A percentile compares a stretch with the other conserved stretches of the same genome.
Evolutionary conservation across 2,329 filamentous ascomycete species (phyloP).

Genomic region (Fusarium subglutinans): DNA sequence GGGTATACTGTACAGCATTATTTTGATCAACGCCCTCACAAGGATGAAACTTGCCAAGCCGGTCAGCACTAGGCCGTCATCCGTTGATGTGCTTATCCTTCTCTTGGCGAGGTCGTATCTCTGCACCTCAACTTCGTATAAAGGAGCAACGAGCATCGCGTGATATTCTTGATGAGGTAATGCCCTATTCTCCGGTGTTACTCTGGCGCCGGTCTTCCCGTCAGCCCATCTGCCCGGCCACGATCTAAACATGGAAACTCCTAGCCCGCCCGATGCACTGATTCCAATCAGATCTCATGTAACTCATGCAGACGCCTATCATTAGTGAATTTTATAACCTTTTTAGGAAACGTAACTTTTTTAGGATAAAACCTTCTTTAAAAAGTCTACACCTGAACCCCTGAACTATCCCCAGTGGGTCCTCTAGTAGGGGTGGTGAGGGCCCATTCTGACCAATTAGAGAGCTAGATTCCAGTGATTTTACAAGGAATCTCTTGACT

Average conservation of each 20-base stretch:
- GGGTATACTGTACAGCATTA: not conserved
- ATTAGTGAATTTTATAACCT: not conserved
- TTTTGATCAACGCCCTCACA: constrained; percentile 4
- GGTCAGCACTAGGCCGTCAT: constrained; percentile 19
- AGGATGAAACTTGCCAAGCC: constrained; percentile 26
- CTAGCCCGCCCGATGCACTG: not conserved
- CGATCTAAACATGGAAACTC: not conserved
- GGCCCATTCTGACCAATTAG: too few relatives aligned
- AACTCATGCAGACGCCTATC: not conserved
- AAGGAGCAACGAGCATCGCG: not conserved
- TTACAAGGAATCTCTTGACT: too few relatives aligned
- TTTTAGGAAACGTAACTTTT: not conserved
- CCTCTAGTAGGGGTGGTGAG: too few relatives aligned
- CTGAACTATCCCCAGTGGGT: too few relatives aligned
- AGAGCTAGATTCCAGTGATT: too few relatives aligned
- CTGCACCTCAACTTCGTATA: not conserved
- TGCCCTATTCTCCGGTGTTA: not conserved
- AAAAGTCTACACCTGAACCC: not conserved
- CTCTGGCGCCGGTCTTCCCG: constrained; percentile 4
- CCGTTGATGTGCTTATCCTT: not conserved
- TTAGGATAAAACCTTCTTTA: not conserved
- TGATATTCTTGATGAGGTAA: not conserved
- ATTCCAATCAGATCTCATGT: not conserved
- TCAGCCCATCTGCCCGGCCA: constrained; percentile 1
- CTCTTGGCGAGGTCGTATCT: constrained; percentile 14